Conservation (phyloP, 192 early-diverging fungal species). For the Cladochytrium replicatum region DNA sequence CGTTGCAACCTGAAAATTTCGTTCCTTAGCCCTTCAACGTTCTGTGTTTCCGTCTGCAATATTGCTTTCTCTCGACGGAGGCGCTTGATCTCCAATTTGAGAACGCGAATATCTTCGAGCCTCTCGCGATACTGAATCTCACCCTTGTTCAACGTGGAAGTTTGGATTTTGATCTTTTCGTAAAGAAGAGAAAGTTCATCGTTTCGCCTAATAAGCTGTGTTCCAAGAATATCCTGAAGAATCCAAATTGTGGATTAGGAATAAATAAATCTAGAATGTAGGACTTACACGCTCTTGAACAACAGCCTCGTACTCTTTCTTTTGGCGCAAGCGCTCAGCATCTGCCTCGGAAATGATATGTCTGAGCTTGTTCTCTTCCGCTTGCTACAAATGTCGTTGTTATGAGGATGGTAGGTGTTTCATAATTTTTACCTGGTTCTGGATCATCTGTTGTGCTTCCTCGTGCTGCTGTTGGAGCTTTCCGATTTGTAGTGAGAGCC, state of each 20-base stretch:
- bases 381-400: slow-evolving; percentile 12
- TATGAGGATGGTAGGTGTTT: not conserved
- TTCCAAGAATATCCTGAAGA: slow-evolving; percentile 45
- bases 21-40: slow-evolving; percentile 39
- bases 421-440: slow-evolving; percentile 31
- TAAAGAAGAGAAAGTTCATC: slow-evolving; percentile 51
- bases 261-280: not conserved
- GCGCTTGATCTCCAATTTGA: slow-evolving; percentile 51
- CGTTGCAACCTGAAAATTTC: slow-evolving; percentile 48
- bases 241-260: not conserved
- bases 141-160: slow-evolving; percentile 49
- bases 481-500: slow-evolving; percentile 34
- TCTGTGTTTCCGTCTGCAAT: slow-evolving; percentile 47
- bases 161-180: slow-evolving; percentile 56
- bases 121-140: slow-evolving; percentile 53
- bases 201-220: slow-evolving; percentile 46
- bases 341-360: slow-evolving; percentile 46
- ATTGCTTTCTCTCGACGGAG: slow-evolving; percentile 48
- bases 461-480: slow-evolving; percentile 45
- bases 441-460: slow-evolving; percentile 36
- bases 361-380: slow-evolving; percentile 48
- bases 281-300: slow-evolving; percentile 42
- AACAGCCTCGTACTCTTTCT: slow-evolving; percentile 47
- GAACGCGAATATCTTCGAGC: slow-evolving; percentile 51
- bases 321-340: slow-evolving; percentile 38